Evolutionary conservation across 495 filamentous ascomycete species (phyloP), one percentile per base, ranked within the genome.

Genomic region (Xylaria cubensis): DNA sequence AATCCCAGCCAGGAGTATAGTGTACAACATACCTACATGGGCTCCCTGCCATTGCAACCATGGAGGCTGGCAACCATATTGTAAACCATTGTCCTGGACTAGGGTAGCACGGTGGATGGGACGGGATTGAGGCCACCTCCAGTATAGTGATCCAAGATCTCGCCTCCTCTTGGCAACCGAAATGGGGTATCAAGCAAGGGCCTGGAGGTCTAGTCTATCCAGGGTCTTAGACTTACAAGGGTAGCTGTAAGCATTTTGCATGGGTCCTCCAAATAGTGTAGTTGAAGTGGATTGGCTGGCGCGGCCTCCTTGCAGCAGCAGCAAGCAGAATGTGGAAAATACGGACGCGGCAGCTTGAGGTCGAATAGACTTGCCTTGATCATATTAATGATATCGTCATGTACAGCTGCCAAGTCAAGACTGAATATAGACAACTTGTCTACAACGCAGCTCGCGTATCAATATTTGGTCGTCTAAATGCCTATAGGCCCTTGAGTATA

Each of bases 61-160:
- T 55, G 64, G 41, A 55, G 48, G 50, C 36, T n/a, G 24, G 50
- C 65, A 36, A 56, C 50, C 48, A 42, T 42, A 19, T 36, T 44
- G 64, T 13, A 36, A 67, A 53, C 53, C 26, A 48, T 39, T 51
- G 48, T 53, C 46, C 32, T 32, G 64, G 46, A 17, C 24, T 39
- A 53, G 42, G 48, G 32, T 55, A 10, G 65, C 46, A 36, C 44
- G 36, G 65, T 67, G 65, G 65, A 67, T 51, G 36, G 50, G 48
- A 56, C 50, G 65, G 65, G 65, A 67, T 21, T 41, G 65, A 67
- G 50, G 50, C 65, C 32, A 48, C 65, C 65, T 67, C 44, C 53
- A 68, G 65, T 44, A 48, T 58, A 32, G 65, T 56, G 65, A 68
- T 29, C 51, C 51, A 69, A 58, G 67, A 69, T 69, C 67, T 69